Percentiles rank a stretch among this genome's conserved stretches.
Evolutionary conservation across 2,329 filamentous ascomycete species (phyloP).

Genomic region (Aureobasidium sp.): DNA sequence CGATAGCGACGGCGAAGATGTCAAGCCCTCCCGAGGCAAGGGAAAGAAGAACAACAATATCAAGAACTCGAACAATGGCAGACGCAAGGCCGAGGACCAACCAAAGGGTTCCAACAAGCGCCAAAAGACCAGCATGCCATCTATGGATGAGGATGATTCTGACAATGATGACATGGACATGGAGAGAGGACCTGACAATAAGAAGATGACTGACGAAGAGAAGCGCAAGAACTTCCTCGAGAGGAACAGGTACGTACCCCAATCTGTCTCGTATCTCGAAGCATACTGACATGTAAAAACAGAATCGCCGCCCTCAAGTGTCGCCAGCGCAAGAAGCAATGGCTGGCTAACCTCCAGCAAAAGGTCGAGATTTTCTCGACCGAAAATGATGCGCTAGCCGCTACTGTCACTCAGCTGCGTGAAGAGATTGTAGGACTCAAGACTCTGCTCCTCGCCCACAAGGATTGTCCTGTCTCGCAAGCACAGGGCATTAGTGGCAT

Average conservation of each 20-base stretch:
- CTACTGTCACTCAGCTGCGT: slow-evolving; percentile 73
- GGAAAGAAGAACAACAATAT: slow-evolving; percentile 56
- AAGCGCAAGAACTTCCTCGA: slow-evolving; percentile 98
- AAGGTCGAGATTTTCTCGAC: slow-evolving; percentile 90
- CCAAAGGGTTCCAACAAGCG: slow-evolving; percentile 66
- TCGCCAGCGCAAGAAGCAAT: slow-evolving; percentile 97
- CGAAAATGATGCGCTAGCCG: slow-evolving; percentile 81
- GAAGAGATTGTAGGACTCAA: slow-evolving; percentile 95
- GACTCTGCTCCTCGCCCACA: slow-evolving; percentile 84
- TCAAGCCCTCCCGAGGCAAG: slow-evolving; percentile 59
- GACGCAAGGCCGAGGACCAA: slow-evolving; percentile 71
- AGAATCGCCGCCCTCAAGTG: slow-evolving; percentile 96
- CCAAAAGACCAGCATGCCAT: slow-evolving; percentile 47
- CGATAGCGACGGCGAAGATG: slow-evolving; percentile 59
- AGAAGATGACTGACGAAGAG: slow-evolving; percentile 97
- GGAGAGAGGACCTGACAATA: slow-evolving; percentile 42
- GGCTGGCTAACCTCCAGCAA: slow-evolving; percentile 86
- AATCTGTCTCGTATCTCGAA: not conserved
- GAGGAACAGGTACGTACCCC: slow-evolving; percentile 68
- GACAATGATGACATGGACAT: slow-evolving; percentile 48
- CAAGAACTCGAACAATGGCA: slow-evolving; percentile 51
- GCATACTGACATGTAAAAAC: slow-evolving; percentile 22
- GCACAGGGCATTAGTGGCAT: slow-evolving; percentile 61
- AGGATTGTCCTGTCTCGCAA: slow-evolving; percentile 89
- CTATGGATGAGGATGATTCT: slow-evolving; percentile 43